phyloP scores from a whole-genome alignment of 164 flowering plant species.

The Cinnamomum micranthum region DNA sequence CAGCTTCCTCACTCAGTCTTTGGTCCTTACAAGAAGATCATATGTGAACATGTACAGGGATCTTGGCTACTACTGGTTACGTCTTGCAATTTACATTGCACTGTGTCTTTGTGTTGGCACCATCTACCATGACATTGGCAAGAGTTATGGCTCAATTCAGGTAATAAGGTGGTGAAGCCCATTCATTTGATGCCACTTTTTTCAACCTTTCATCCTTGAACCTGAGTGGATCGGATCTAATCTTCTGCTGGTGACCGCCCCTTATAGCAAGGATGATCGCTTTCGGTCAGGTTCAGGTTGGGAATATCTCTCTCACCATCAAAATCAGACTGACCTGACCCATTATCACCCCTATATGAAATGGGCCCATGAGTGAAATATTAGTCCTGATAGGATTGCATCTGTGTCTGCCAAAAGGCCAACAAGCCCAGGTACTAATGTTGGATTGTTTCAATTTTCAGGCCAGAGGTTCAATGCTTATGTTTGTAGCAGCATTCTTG shows the following conservation, averaged over 20 bases:
- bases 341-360: not conserved
- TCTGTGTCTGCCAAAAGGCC: not conserved
- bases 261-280: not conserved
- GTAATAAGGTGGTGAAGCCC: conserved; percentile 21
- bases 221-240: not conserved
- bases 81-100: conserved; percentile 33
- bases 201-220: no score
- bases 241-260: not conserved
- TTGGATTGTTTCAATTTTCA: conserved; percentile 9
- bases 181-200: not conserved
- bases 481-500: conserved; percentile 39
- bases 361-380: no score
- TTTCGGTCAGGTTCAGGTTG: not conserved
- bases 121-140: conserved; percentile 41
- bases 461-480: conserved; percentile 42
- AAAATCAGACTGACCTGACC: no score
- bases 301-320: no score
- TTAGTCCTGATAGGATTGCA: no score
- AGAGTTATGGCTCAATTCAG: conserved; percentile 31
- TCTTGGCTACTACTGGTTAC: conserved; percentile 64
- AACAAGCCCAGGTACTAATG: not conserved
- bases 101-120: conserved; percentile 42
- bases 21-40: conserved; percentile 47
- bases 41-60: conserved; percentile 59
- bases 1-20: conserved; percentile 29